Evolutionary conservation across 75 land plant species (phyloP), one percentile per base, ranked within the genome.

Genomic region (Gnetum montanum): DNA sequence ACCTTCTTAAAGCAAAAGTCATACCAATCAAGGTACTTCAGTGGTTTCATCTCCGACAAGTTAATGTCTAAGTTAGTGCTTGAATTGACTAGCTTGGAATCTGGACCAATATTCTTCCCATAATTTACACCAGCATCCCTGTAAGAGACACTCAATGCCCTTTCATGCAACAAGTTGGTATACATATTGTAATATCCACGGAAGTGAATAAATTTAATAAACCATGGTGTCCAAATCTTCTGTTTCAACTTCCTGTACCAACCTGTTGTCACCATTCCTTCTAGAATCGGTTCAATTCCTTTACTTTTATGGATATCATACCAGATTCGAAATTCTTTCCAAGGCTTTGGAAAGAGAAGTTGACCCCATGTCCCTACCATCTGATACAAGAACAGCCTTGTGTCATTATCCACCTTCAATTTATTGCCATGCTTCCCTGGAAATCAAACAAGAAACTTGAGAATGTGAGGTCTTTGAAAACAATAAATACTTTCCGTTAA

Each of bases 281-380:
- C 71, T 50, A 93, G 61, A 56, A 79, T 16, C 35, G 98, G 98
- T 60, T 83, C 79, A 13, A 80, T 70, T 33, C 63, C 82, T 43
- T 75, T 82, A 33, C 82, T 70, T 61, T 90, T 93, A 61, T 79
- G 90, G 6, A 22, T 37, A 44, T 93, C 98, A 67, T 88, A 93
- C 98, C 98, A 93, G 34, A 82, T 35, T 23, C 96, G 78, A 46
- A 93, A 93, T 66, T 93, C 98, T 54, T 80, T 93, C 98, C 98
- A 93, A 24, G 86, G 98, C 59, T 69, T 82, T 43, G 98, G 98
- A 59, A 93, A 93, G 49, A 93, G 71, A 60, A 93, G 79, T 80
- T 93, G 98, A 4, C 98, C 98, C 98, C 98, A 93, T 1, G 86
- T 93, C 34, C 98, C 98, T 40, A 93, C 98, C 71, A 89, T 47